These are phyloP conservation scores for Aschersonia sp. DNA, from an alignment of 2,329 filamentous ascomycete species.

Conservation along the genomic window DNA sequence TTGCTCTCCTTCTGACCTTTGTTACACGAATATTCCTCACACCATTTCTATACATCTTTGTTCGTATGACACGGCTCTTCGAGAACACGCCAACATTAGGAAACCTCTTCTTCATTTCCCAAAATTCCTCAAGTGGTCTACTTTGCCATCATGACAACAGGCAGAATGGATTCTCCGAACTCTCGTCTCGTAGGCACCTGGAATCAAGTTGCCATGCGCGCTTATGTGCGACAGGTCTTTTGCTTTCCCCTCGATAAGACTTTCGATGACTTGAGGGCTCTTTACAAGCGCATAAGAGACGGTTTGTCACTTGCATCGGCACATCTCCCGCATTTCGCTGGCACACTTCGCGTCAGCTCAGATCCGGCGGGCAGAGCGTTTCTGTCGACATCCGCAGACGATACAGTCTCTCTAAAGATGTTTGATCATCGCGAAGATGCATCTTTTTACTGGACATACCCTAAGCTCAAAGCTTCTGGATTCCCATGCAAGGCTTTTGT, in stretches of 20 bases:
- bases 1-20: too few species aligned
- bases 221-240: conserved; percentile 7
- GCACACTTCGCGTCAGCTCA: conserved; percentile 9
- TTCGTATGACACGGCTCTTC: too few species aligned
- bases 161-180: background rate
- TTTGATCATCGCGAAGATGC: conserved; percentile 2
- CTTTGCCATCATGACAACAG: background rate
- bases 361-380: conserved; percentile 6
- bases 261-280: conserved; percentile 1
- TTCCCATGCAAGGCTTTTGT: conserved; percentile 18
- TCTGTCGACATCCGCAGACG: conserved; percentile 6
- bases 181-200: conserved; percentile 3
- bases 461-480: conserved; percentile 10
- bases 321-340: conserved; percentile 13
- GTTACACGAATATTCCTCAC: too few species aligned
- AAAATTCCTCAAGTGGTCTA: background rate
- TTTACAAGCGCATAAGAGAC: conserved; percentile 1
- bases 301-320: conserved; percentile 6
- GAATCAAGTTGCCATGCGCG: conserved; percentile 7
- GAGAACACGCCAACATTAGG: background rate
- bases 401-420: conserved; percentile 9
- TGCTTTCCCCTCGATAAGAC: conserved; percentile 5
- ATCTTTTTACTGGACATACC: conserved; percentile 11
- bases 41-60: too few species aligned
- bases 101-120: background rate